These are phyloP conservation scores for Medakamo hakoo DNA, from an alignment of 139 green algal genomes.

Conservation along the genomic window DNA sequence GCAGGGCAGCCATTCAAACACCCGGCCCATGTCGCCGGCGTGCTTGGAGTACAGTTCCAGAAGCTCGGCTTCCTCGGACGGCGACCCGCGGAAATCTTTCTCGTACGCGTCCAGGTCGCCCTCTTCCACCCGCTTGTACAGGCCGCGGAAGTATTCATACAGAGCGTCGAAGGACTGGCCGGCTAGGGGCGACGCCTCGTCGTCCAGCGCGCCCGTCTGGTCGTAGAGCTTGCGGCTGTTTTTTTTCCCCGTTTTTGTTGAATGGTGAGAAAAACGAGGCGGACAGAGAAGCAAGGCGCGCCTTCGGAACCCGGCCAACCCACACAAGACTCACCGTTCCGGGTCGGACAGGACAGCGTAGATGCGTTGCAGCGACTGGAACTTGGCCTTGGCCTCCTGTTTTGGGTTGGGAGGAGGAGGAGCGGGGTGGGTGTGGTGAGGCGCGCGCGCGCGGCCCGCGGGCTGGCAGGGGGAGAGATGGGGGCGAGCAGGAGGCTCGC, in stretches of 20 bases:
- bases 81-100: constrained; percentile 45
- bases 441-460: neutral
- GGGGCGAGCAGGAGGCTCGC: neutral
- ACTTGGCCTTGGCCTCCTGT: constrained; percentile 53
- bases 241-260: too few species aligned
- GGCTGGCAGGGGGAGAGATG: too few species aligned
- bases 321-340: constrained; percentile 1
- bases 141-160: constrained; percentile 58
- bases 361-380: constrained; percentile 78
- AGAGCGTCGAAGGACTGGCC: constrained; percentile 42
- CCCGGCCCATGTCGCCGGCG: constrained; percentile 60
- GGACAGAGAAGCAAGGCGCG: too few species aligned
- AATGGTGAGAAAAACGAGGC: too few species aligned
- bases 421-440: too few species aligned
- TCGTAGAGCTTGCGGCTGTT: constrained; percentile 79
- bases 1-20: constrained; percentile 75
- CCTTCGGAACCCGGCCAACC: too few species aligned
- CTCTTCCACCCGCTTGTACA: constrained; percentile 45
- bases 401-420: too few species aligned
- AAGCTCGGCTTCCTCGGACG: constrained; percentile 60
- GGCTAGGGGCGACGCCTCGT: constrained; percentile 38
- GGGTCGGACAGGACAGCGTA: constrained; percentile 69
- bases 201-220: constrained; percentile 54
- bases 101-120: constrained; percentile 44
- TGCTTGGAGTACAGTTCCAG: constrained; percentile 52